These are phyloP conservation scores for Cyberlindnera mycetangii DNA, from an alignment of 805 yeast species.

Conservation along the genomic window DNA sequence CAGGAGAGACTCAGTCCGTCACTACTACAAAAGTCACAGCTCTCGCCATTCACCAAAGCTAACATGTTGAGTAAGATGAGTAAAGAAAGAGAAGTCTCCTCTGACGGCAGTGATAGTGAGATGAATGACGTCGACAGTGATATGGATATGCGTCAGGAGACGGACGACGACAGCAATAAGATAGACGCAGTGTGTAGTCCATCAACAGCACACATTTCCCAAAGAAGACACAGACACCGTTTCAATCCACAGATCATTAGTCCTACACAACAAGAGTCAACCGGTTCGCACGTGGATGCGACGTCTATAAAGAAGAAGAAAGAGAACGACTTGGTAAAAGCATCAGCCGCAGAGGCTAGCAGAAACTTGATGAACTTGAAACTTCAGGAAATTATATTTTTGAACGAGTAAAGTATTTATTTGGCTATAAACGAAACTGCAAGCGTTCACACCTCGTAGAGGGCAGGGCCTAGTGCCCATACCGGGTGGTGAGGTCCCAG, in stretches of 20 bases:
- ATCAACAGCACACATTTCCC: not conserved
- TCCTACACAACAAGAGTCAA: slow-evolving; percentile 5
- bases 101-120: slow-evolving; percentile 27
- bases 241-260: not conserved
- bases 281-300: slow-evolving; percentile 1
- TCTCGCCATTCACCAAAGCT: slow-evolving; percentile 26
- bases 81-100: slow-evolving; percentile 17
- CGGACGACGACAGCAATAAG: slow-evolving; percentile 8
- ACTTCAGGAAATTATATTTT: slow-evolving; percentile 27
- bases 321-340: slow-evolving; percentile 9
- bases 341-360: slow-evolving; percentile 24
- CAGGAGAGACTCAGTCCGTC: slow-evolving; percentile 5
- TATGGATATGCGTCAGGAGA: slow-evolving; percentile 16
- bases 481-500: too few relatives aligned
- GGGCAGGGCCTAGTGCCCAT: too few relatives aligned
- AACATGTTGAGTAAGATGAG: slow-evolving; percentile 20
- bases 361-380: slow-evolving; percentile 25
- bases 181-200: not conserved
- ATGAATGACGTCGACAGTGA: slow-evolving; percentile 29
- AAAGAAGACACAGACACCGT: not conserved
- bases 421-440: not conserved
- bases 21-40: slow-evolving; percentile 10
- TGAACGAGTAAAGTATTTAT: slow-evolving; percentile 20
- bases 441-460: too few relatives aligned
- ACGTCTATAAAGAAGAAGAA: slow-evolving; percentile 5